These are phyloP conservation scores for Apophysomyces sp. DNA, from an alignment of 371 early-diverging fungal species.

Conservation along the genomic window DNA sequence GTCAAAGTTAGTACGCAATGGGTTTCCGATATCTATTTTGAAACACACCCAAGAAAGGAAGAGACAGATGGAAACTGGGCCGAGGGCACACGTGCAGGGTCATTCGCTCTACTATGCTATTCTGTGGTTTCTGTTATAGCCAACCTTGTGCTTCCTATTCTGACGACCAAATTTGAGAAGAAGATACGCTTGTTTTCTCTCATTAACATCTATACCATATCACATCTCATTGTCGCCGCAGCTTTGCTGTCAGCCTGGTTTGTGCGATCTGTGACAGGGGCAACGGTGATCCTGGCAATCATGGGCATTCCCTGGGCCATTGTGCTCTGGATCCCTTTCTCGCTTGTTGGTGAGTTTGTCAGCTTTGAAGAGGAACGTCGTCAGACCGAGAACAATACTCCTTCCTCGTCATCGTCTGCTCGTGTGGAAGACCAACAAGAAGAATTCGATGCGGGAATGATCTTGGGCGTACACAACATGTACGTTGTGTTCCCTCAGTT, in stretches of 20 bases:
- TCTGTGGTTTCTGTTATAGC: constrained; percentile 64
- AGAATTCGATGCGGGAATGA: constrained; percentile 65
- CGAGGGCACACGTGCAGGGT: constrained; percentile 64
- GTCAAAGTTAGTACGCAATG: constrained; percentile 39
- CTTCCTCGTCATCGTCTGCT: neutral
- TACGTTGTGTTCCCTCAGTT: constrained; percentile 84
- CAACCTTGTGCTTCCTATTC: constrained; percentile 55
- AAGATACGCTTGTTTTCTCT: constrained; percentile 33
- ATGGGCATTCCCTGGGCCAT: constrained; percentile 80
- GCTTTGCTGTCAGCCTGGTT: constrained; percentile 57
- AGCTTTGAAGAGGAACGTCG: constrained; percentile 45
- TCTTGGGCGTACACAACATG: constrained; percentile 83
- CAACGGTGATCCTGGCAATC: constrained; percentile 59
- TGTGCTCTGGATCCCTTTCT: constrained; percentile 78
- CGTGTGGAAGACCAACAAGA: constrained; percentile 28
- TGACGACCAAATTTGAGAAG: constrained; percentile 33
- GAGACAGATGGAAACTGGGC: constrained; percentile 36
- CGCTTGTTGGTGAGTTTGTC: constrained; percentile 74
- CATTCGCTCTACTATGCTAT: constrained; percentile 70
- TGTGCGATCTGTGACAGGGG: constrained; percentile 47
- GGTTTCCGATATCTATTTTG: constrained; percentile 59
- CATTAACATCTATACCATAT: constrained; percentile 58
- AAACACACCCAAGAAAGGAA: constrained; percentile 26
- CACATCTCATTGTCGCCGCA: constrained; percentile 56
- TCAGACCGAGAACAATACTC: neutral